These are phyloP conservation scores for Galium porrigens DNA, from an alignment of 305 asterid genomes.

Conservation along the genomic window DNA sequence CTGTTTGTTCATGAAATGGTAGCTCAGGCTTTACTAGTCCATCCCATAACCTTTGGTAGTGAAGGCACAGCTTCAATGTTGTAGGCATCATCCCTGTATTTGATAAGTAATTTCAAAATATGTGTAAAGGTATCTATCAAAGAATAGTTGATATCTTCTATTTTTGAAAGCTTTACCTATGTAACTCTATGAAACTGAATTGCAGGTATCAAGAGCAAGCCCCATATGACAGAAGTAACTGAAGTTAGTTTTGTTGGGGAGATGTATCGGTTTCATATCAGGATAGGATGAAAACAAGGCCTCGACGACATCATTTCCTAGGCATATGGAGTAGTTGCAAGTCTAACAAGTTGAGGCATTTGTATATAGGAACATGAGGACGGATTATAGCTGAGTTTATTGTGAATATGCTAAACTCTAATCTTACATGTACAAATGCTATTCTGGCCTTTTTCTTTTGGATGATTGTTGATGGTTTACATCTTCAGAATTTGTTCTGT, in stretches of 20 bases:
- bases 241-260: background rate
- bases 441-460: background rate
- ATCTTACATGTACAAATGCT: slow-evolving; percentile 9
- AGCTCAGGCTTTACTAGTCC: background rate
- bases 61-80: background rate
- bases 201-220: slow-evolving; percentile 83
- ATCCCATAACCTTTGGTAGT: slow-evolving; percentile 1
- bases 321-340: slow-evolving; percentile 16
- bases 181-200: slow-evolving; percentile 7
- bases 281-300: slow-evolving; percentile 6
- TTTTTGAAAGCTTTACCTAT: background rate
- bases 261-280: background rate
- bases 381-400: slow-evolving; percentile 5
- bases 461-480: background rate
- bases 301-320: slow-evolving; percentile 1
- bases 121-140: background rate
- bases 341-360: slow-evolving; percentile 12
- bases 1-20: background rate
- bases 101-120: background rate
- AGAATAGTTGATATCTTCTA: background rate
- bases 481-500: background rate
- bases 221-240: slow-evolving; percentile 36
- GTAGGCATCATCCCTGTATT: background rate
- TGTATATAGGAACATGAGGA: slow-evolving; percentile 12
- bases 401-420: slow-evolving; percentile 6